Percentiles rank a stretch among this genome's conserved stretches.
These are phyloP conservation scores for Coniosporium tulheliwenetii DNA, from an alignment of 2,329 filamentous ascomycete species.

Conservation along the genomic window DNA sequence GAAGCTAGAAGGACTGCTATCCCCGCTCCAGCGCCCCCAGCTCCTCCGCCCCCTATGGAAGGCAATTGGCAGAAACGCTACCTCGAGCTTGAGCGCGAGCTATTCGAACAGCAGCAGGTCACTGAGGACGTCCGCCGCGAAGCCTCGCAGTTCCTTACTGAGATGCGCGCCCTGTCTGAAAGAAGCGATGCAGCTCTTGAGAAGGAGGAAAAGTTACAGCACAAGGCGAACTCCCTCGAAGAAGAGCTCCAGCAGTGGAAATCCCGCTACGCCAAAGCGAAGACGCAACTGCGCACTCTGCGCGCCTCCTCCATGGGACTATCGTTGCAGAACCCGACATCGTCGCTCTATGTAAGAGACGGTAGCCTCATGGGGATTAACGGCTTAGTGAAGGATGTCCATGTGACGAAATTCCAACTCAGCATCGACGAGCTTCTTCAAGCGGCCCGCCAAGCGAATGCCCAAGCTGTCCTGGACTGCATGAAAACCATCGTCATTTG, in stretches of 20 bases:
- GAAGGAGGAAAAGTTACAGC: slow-evolving; percentile 63
- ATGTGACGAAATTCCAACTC: slow-evolving; percentile 90
- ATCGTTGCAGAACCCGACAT: slow-evolving; percentile 29
- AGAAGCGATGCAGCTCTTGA: slow-evolving; percentile 67
- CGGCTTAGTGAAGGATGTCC: slow-evolving; percentile 76
- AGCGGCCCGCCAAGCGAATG: slow-evolving; percentile 56
- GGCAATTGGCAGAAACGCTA: slow-evolving; percentile 46
- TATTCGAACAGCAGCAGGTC: slow-evolving; percentile 66
- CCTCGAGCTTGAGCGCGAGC: slow-evolving; percentile 38
- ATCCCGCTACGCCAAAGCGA: slow-evolving; percentile 71
- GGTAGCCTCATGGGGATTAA: slow-evolving; percentile 52
- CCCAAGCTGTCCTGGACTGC: slow-evolving; percentile 60
- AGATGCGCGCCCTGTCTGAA: slow-evolving; percentile 78
- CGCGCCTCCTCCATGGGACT: slow-evolving; percentile 65
- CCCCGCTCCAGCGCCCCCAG: slow-evolving; percentile 2
- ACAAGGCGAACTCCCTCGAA: slow-evolving; percentile 62
- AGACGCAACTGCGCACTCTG: slow-evolving; percentile 71
- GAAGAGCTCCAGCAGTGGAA: slow-evolving; percentile 81
- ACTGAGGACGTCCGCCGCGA: slow-evolving; percentile 79
- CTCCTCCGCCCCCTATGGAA: slow-evolving; percentile 19
- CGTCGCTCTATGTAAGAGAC: slow-evolving; percentile 42
- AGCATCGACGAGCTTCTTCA: slow-evolving; percentile 81
- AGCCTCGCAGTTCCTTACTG: slow-evolving; percentile 65
- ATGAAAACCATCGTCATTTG: slow-evolving; percentile 77
- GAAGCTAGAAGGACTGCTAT: slow-evolving; percentile 1